Evolutionary conservation across 176 grass and related monocot species (phyloP).

Genomic region (Luzula sylvatica): DNA sequence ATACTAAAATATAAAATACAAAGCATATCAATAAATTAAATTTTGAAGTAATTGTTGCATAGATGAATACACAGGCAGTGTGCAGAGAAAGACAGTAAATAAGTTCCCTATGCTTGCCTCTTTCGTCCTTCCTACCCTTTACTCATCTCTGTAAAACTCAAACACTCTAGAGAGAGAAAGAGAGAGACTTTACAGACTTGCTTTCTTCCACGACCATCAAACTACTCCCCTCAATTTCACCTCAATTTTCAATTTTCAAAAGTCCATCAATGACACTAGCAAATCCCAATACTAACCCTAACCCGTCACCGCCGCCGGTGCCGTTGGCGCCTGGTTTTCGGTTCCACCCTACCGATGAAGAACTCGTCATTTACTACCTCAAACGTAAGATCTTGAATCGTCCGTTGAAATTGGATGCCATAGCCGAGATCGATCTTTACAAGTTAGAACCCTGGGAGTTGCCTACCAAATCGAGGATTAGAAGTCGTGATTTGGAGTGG

Average conservation of each 20-base stretch:
- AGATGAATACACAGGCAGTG: too few species aligned
- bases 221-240: neutral
- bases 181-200: too few species aligned
- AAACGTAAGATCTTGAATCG: constrained; percentile 46
- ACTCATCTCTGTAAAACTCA: neutral
- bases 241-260: constrained; percentile 9
- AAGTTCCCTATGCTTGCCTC: constrained; percentile 9
- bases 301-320: constrained; percentile 19
- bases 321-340: constrained; percentile 49
- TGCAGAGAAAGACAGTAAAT: too few species aligned
- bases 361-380: constrained; percentile 85
- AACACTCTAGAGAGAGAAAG: too few species aligned
- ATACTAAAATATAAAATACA: too few species aligned
- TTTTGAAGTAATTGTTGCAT: too few species aligned
- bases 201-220: neutral
- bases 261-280: neutral
- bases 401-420: constrained; percentile 58
- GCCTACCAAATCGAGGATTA: constrained; percentile 57
- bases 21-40: too few species aligned
- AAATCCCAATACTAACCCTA: neutral
- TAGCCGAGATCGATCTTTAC: constrained; percentile 92
- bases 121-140: neutral
- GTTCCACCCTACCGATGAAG: constrained; percentile 42
- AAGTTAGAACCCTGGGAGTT: constrained; percentile 90
- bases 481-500: constrained; percentile 90